Percentiles rank a stretch among this genome's conserved stretches.
Evolutionary conservation across 257 asterid species (phyloP).

Genomic region (Solanum tarapatanum): DNA sequence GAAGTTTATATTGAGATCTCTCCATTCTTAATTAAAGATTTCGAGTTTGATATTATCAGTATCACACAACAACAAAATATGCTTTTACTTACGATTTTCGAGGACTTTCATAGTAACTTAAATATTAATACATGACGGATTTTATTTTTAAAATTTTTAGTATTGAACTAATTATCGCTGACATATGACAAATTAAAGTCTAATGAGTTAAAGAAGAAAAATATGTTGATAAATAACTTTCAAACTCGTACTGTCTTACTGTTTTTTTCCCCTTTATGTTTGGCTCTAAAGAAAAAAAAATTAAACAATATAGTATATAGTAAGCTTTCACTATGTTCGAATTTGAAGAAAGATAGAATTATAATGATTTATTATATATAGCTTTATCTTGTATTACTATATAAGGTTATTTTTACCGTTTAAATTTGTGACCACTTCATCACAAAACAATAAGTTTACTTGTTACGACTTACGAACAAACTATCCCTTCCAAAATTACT

Average conservation of each 20-base stretch:
- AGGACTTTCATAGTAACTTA: neutral
- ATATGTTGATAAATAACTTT: too few species aligned
- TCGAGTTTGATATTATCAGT: neutral
- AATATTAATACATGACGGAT: accelerated
- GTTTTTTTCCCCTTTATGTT: neutral
- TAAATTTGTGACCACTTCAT: accelerated
- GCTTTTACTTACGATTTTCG: neutral
- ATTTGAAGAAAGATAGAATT: neutral
- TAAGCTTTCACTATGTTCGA: neutral
- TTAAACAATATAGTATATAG: neutral
- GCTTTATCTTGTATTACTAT: neutral
- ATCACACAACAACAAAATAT: neutral
- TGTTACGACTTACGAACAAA: neutral
- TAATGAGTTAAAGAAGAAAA: neutral
- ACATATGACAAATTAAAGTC: neutral
- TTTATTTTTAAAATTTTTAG: neutral
- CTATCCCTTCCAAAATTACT: too few species aligned
- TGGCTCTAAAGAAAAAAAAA: neutral
- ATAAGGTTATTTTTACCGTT: neutral
- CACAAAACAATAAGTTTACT: too few species aligned
- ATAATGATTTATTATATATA: neutral
- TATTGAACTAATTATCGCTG: neutral
- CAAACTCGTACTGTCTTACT: neutral
- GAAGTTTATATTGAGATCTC: neutral
- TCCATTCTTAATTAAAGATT: too few species aligned